Base-by-base conservation (phyloP, 306 rosid genomes). In the Oemleria cerasiformis region DNA sequence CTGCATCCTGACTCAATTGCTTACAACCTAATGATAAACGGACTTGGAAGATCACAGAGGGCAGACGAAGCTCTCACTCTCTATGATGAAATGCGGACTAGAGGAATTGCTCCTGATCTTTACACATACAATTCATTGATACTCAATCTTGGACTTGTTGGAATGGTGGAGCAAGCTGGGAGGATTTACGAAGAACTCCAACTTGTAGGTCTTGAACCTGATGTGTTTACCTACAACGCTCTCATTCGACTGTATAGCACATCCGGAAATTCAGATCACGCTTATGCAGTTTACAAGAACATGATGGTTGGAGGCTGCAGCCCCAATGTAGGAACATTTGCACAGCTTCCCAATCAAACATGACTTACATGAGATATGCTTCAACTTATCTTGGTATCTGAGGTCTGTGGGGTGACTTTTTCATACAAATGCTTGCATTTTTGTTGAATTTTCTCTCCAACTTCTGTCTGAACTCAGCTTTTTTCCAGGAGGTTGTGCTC, bases 281-380 rank as follows among this genome's bases (percentile, higher is more conserved):
- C 98, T 21, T 93, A 87, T 72, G 80, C 92, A 34, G 77, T 91
- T 69, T 91, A 83, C 85, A 78, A 84, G 87, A 91, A 87, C 81
- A 93, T 93, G 98, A 84, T 93, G 94, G 86, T 86, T 15, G 90
- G 74, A 30, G 98, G 98, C n/a, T 88, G 94, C 82, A 82, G 79
- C 66, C 98, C 97, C 60, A 88, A 93, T 68, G 66, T 23, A 2
- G 88, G 87, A 76, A 93, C 97, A 55, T 84, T 75, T 69, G 94
- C 97, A 7, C 96, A 91, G 79, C 93, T 93, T 75, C 98, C 98
- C 59, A 88, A 93, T 76, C 79, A 86, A 70, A 39, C 82, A 51
- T 81, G 82, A 86, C 74, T 63, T 73, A 9, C 72, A 17, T 41
- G 60, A 49, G 34, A 51, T 50, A 7, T 19, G 8, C 59, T 1